Evolutionary conservation across 1,284 basidiomycete genomes (phyloP).

Genomic region (Wolfiporia cocos): DNA sequence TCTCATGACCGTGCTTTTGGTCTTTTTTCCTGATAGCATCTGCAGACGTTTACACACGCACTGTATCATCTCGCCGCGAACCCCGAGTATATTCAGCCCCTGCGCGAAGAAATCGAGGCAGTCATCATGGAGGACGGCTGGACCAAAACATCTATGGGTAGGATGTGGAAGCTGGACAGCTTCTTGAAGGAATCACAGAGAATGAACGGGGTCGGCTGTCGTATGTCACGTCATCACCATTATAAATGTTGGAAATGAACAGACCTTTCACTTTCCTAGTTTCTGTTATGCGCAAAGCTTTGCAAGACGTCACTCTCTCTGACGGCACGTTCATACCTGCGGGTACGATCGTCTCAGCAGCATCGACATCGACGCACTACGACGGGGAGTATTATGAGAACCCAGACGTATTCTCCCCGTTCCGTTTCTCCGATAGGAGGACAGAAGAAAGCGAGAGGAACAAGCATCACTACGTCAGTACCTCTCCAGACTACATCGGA

Average conservation of each 20-base stretch:
- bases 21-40: too few species aligned
- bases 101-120: slow-evolving; percentile 19
- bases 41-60: slow-evolving; percentile 21
- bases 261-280: slow-evolving; percentile 1
- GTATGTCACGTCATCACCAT: slow-evolving; percentile 10
- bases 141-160: slow-evolving; percentile 20
- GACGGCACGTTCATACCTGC: slow-evolving; percentile 38
- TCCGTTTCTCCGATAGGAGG: slow-evolving; percentile 37
- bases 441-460: slow-evolving; percentile 14
- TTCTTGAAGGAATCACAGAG: slow-evolving; percentile 45
- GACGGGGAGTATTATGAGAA: slow-evolving; percentile 34
- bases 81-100: slow-evolving; percentile 14
- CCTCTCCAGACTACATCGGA: slow-evolving; percentile 16
- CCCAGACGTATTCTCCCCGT: slow-evolving; percentile 33
- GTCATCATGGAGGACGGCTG: slow-evolving; percentile 14
- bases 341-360: slow-evolving; percentile 34
- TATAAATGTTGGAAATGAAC: not conserved
- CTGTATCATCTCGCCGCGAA: slow-evolving; percentile 19
- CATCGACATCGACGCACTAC: slow-evolving; percentile 32
- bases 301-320: slow-evolving; percentile 33
- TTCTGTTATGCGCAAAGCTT: slow-evolving; percentile 12
- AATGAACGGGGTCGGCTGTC: slow-evolving; percentile 24
- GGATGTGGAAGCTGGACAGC: slow-evolving; percentile 46
- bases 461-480: slow-evolving; percentile 20
- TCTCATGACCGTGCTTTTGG: slow-evolving; percentile 3